These are phyloP conservation scores for Puccinia novopanici DNA, from an alignment of 1,284 basidiomycete species.

Conservation along the genomic window DNA sequence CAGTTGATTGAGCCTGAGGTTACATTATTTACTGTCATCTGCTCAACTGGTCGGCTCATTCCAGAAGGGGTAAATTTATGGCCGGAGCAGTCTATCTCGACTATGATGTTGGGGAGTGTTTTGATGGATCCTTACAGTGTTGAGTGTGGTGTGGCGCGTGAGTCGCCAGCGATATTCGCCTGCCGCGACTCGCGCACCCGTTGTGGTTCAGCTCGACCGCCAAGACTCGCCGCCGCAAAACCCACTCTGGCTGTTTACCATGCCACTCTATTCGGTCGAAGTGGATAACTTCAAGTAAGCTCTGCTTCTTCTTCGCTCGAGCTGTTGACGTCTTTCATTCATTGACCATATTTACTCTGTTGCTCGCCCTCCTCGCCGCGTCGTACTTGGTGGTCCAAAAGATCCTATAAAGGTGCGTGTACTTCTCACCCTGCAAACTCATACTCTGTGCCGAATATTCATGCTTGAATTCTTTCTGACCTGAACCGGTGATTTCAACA, in stretches of 20 bases:
- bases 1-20: no score
- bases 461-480: background rate
- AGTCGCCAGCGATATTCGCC: no score
- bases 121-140: no score
- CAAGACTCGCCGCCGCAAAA: no score
- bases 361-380: background rate
- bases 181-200: no score
- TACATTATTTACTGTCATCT: no score
- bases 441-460: background rate
- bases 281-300: constrained; percentile 50
- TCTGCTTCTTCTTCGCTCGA: background rate
- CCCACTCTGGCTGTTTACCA: background rate
- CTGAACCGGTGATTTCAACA: constrained; percentile 7
- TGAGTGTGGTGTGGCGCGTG: no score
- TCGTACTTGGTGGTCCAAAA: background rate
- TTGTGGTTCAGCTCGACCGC: no score
- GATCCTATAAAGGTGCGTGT: constrained; percentile 45
- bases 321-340: background rate
- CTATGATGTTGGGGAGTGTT: no score
- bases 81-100: no score
- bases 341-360: background rate
- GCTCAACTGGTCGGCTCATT: no score
- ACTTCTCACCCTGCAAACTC: background rate
- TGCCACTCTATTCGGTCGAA: constrained; percentile 47
- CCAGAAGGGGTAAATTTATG: no score